Conservation (phyloP, 148 eudicot species). For the Rheum nobile region DNA sequence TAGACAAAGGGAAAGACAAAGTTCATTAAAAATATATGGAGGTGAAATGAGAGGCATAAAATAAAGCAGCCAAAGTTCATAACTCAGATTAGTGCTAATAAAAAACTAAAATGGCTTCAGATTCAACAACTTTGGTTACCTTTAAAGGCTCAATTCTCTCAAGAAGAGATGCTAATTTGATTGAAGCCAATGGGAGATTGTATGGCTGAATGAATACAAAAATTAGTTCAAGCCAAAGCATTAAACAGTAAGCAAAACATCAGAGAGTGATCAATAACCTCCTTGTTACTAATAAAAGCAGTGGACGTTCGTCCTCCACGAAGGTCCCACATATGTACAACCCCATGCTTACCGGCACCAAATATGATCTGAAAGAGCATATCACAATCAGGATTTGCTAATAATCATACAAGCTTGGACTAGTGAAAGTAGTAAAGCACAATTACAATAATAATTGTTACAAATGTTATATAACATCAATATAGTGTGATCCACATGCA, state of each 20-base stretch:
- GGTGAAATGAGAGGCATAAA: background rate
- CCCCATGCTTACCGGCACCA: slow-evolving; percentile 72
- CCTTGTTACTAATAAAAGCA: slow-evolving; percentile 69
- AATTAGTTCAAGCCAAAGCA: background rate
- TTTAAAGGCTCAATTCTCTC: slow-evolving; percentile 66
- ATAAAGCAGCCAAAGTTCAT: background rate
- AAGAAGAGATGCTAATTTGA: slow-evolving; percentile 51
- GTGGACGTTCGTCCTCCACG: slow-evolving; percentile 83
- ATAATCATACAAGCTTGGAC: background rate
- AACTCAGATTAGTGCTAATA: background rate
- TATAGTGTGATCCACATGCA: background rate
- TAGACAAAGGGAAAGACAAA: slow-evolving; percentile 2
- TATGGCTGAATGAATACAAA: slow-evolving; percentile 36
- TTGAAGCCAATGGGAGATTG: slow-evolving; percentile 52
- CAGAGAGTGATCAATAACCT: slow-evolving; percentile 25
- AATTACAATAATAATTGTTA: background rate
- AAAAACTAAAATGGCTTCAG: background rate
- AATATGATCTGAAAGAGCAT: slow-evolving; percentile 39
- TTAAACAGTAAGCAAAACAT: background rate
- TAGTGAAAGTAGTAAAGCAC: background rate
- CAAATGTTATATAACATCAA: background rate
- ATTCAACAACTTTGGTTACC: slow-evolving; percentile 30
- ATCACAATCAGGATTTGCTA: background rate
- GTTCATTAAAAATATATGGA: background rate
- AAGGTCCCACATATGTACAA: slow-evolving; percentile 81